Evolutionary conservation across 148 eudicot genomes (phyloP), one percentile per base, ranked within the genome.

Genomic region (Chenopodium quinoa): DNA sequence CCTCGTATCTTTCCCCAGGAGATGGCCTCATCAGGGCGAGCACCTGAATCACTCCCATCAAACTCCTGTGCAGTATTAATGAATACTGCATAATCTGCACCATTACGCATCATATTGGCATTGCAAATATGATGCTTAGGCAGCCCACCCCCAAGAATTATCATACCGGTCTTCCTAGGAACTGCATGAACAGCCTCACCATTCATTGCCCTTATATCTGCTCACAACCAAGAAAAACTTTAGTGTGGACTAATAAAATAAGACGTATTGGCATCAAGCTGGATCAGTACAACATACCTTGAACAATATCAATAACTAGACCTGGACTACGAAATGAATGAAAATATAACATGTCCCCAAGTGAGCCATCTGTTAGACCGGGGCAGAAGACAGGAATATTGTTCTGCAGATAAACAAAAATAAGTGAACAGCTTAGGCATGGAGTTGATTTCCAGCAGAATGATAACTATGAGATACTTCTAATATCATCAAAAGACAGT

Each of bases 31-130:
- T 94, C 98, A 69, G 97, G 98, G 67, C 91, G 92, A 48, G 98
- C 97, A 84, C 98, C 97, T 29, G 97, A 94, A 88, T 94, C 98
- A 83, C 94, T 91, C 68, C 98, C 98, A 84, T 94, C 77, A 74
- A 50, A 74, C 86, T 94, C 97, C 81, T 94, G 98, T 13, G 98
- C 98, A 3, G 98, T 94, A 86, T 94, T 94, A n/a, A 92, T 89
- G 73, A 91, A 92, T 78, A 93, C 94, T 25, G 93, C 99, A 88
- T 80, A 96, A 89, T 93, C 97, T 40, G 98, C 97, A 52, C 95
- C 97, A 71, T 94, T 90, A 40, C 97, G 91, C 98, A 94, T 91
- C 99, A 96, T 91, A 88, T 96, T 89, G 77, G 97, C 93, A 91
- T 92, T 90, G 90, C 98, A 88, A 71, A 96, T 90, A 79, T 96